These are phyloP conservation scores for Rhytidhysteron rufulum DNA, from an alignment of 2,329 filamentous ascomycete genomes.

Conservation along the genomic window DNA sequence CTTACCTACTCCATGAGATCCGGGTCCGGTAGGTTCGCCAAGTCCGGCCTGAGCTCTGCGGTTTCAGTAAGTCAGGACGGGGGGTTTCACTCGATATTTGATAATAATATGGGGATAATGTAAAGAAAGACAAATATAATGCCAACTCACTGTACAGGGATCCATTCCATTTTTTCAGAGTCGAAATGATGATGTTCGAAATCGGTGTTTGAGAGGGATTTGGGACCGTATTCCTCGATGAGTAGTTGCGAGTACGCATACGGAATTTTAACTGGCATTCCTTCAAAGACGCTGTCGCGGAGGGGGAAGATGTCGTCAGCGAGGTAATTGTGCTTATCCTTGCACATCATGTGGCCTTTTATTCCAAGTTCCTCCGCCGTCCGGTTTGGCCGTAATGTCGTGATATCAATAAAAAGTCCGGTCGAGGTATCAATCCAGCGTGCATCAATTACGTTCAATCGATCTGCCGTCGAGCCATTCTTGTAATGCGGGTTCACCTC, in stretches of 20 bases:
- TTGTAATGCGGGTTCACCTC: slow-evolving; percentile 57
- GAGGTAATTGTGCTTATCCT: slow-evolving; percentile 54
- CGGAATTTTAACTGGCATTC: slow-evolving; percentile 51
- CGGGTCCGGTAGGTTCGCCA: no score
- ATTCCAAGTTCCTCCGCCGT: slow-evolving; percentile 35
- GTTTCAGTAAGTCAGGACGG: no score
- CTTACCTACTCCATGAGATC: no score
- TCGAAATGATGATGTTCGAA: slow-evolving; percentile 45
- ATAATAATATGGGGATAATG: no score
- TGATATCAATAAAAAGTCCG: slow-evolving; percentile 61
- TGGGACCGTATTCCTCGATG: slow-evolving; percentile 52
- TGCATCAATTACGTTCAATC: slow-evolving; percentile 55
- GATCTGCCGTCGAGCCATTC: slow-evolving; percentile 43
- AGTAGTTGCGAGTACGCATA: slow-evolving; percentile 54
- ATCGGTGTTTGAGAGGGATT: slow-evolving; percentile 44
- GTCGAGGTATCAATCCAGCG: slow-evolving; percentile 59
- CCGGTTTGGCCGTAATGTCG: slow-evolving; percentile 49
- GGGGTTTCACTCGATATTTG: no score
- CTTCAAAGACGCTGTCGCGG: slow-evolving; percentile 53
- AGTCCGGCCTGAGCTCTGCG: no score
- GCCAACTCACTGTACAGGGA: slow-evolving; percentile 2
- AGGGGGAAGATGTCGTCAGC: slow-evolving; percentile 56
- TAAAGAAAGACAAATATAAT: neutral
- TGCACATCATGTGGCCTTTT: slow-evolving; percentile 49
- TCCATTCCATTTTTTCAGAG: slow-evolving; percentile 23